These are phyloP conservation scores for Diplodia corticola DNA, from an alignment of 2,329 filamentous ascomycete species.

Conservation along the genomic window DNA sequence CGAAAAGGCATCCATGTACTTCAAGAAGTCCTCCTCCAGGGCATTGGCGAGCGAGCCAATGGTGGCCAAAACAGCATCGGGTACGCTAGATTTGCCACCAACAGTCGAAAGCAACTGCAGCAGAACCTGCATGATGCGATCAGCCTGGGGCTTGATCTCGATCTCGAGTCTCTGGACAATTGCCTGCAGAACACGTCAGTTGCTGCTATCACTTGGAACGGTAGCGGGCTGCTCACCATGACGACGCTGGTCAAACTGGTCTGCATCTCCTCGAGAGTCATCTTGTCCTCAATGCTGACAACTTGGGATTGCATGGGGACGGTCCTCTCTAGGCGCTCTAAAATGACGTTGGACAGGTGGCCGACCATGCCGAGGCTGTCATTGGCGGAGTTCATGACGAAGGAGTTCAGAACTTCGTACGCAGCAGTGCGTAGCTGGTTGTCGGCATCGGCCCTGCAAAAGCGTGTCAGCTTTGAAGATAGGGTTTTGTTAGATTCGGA, in stretches of 20 bases:
- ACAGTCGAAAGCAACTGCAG: constrained; percentile 77
- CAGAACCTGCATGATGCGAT: constrained; percentile 89
- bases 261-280: constrained; percentile 96
- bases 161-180: constrained; percentile 90
- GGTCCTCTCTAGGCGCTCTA: constrained; percentile 88
- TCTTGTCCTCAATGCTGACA: constrained; percentile 93
- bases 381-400: constrained; percentile 85
- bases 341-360: constrained; percentile 79
- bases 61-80: constrained; percentile 88
- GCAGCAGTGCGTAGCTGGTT: constrained; percentile 90
- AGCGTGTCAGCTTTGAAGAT: constrained; percentile 25
- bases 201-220: constrained; percentile 10
- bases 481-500: neutral
- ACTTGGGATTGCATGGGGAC: constrained; percentile 88
- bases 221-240: constrained; percentile 50
- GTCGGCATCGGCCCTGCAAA: constrained; percentile 66
- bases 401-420: constrained; percentile 95
- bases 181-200: constrained; percentile 45
- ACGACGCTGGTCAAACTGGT: constrained; percentile 91
- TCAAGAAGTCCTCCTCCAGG: constrained; percentile 87
- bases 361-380: constrained; percentile 82
- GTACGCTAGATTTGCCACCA: constrained; percentile 85
- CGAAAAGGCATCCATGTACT: constrained; percentile 96
- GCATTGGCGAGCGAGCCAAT: constrained; percentile 90
- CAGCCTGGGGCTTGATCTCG: constrained; percentile 85